Evolutionary conservation across 2,329 filamentous ascomycete species (phyloP).

Genomic region (Phaeophleospora eucalypticola): DNA sequence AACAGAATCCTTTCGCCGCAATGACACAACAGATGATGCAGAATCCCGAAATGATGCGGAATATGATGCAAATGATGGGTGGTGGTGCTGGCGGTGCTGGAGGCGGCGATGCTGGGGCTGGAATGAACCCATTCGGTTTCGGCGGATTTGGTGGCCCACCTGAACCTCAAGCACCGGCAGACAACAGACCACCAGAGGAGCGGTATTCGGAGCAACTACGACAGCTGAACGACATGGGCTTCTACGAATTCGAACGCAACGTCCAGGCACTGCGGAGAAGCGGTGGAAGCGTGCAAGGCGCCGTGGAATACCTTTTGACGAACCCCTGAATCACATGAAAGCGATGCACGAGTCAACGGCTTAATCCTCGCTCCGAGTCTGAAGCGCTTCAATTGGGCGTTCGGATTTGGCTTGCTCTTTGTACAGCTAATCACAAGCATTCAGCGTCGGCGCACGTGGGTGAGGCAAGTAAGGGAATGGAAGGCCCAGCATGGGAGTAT

Average conservation of each 20-base stretch:
- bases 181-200: constrained; percentile 89
- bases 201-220: constrained; percentile 83
- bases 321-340: constrained; percentile 5
- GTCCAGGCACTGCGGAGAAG: constrained; percentile 80
- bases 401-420: constrained; percentile 4
- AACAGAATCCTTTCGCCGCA: constrained; percentile 45
- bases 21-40: constrained; percentile 49
- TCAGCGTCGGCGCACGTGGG: constrained; percentile 18
- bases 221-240: constrained; percentile 98
- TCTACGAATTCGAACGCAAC: constrained; percentile 93
- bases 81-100: constrained; percentile 41
- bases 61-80: constrained; percentile 53
- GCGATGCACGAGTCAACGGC: background rate
- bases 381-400: constrained; percentile 9
- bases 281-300: constrained; percentile 91
- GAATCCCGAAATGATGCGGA: constrained; percentile 55
- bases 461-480: constrained; percentile 1
- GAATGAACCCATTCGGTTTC: constrained; percentile 44
- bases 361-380: background rate
- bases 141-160: constrained; percentile 29
- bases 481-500: constrained; percentile 6
- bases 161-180: constrained; percentile 56
- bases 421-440: constrained; percentile 15
- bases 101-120: constrained; percentile 29
- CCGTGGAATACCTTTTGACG: constrained; percentile 65